Base-by-base conservation (phyloP, 179 eudicot genomes). In the Dionaea muscipula region DNA sequence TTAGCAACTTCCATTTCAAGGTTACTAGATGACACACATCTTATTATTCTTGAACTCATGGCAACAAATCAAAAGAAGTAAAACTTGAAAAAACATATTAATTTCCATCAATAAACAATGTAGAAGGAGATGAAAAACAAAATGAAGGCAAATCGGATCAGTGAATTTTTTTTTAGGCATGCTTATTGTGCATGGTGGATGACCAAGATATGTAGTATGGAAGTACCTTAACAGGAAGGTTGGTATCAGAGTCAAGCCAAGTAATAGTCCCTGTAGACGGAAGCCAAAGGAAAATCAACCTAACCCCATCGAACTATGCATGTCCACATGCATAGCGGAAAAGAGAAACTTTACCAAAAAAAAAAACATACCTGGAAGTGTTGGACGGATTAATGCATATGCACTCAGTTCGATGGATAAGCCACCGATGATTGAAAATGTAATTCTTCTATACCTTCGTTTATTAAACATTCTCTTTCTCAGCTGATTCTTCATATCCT, bases 331-430 rank as follows among this genome's bases (percentile, higher is more conserved):
- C 25, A 53, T 25, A 47, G 39, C 18, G 20, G 10, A 43, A 43
- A 59, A 41, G 65, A 47, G 23, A 13, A 49, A 49, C 10, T 25
- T 11, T 13, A 5, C 12, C 21, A 17, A 33, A 43, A 17, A 17
- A 43, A 61, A 18, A 46, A 26, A 58, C 50, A 68, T 53, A 82
- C 98, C 98, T 75, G 85, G 91, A 72, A 68, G 55, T 39, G 94
- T 84, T 45, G 98, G 91, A 62, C 98, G 98, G 61, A 91, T 76
- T 43, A 91, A 71, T 59, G 98, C 98, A 78, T 86, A 91, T 50
- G 91, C 79, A 69, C 83, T 77, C 57, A 91, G 68, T 65, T 84
- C 88, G 57, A 91, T 80, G 37, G 98, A 80, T 60, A 84, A 55
- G 48, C 91, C 95, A 71, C 68, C 66, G 56, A 81, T 82, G 72